These are phyloP conservation scores for Aspergillus incahuasiensis DNA, from an alignment of 495 filamentous ascomycete species.

Conservation along the genomic window DNA sequence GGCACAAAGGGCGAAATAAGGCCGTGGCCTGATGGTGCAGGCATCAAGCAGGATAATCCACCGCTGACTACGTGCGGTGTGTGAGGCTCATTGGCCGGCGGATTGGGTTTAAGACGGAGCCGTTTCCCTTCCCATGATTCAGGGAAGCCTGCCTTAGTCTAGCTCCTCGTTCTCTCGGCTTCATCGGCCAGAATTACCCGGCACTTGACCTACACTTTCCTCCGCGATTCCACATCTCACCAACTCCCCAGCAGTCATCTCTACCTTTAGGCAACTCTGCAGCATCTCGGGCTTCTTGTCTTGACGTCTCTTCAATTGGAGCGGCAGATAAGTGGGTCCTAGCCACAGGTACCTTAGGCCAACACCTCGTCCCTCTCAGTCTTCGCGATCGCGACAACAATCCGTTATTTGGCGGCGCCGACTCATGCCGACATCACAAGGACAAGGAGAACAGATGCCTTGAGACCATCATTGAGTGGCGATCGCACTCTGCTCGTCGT, in stretches of 20 bases:
- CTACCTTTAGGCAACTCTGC: not conserved
- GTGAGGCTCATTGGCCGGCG: not conserved
- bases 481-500: slow-evolving; percentile 4
- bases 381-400: not conserved
- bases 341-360: not conserved
- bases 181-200: not conserved
- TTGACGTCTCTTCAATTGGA: slow-evolving; percentile 5
- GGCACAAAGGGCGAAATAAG: not conserved
- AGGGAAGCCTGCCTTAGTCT: not conserved
- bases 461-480: not conserved
- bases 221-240: not conserved
- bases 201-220: not conserved
- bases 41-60: not conserved
- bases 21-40: not conserved
- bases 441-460: not conserved
- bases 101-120: not conserved
- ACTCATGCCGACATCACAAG: not conserved
- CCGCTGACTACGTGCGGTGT: not conserved
- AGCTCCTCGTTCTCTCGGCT: not conserved
- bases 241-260: not conserved
- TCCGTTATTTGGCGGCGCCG: not conserved
- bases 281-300: not conserved
- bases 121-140: not conserved
- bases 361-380: slow-evolving; percentile 1
- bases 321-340: slow-evolving; percentile 14